phyloP scores from a whole-genome alignment of 768 basidiomycete species.

The Vishniacozyma victoriae region DNA sequence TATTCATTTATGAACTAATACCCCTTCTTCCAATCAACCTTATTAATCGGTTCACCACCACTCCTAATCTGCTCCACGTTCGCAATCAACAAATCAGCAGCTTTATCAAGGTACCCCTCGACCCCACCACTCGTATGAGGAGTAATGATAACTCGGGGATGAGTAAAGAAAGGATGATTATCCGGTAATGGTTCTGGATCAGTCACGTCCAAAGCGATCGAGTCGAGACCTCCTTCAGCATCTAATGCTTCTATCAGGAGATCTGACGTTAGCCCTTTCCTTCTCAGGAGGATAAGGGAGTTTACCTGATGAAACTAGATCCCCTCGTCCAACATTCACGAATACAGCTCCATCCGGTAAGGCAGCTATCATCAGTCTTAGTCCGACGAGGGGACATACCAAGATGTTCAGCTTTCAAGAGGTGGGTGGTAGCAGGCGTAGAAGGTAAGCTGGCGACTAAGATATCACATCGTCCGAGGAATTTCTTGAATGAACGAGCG shows the following conservation, averaged over 20 bases:
- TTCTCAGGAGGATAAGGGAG: neutral
- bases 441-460: constrained; percentile 44
- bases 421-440: constrained; percentile 28
- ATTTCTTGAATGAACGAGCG: constrained; percentile 34
- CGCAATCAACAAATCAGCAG: constrained; percentile 40
- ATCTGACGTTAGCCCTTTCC: constrained; percentile 7
- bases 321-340: constrained; percentile 48
- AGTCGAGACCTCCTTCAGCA: constrained; percentile 16
- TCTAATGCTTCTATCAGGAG: constrained; percentile 23
- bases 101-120: constrained; percentile 39
- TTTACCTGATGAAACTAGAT: constrained; percentile 43
- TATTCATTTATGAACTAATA: no score
- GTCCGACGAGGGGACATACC: constrained; percentile 26
- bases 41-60: constrained; percentile 33
- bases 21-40: constrained; percentile 39
- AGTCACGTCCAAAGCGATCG: constrained; percentile 46
- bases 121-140: constrained; percentile 46
- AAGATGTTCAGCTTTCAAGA: constrained; percentile 32
- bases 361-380: constrained; percentile 3
- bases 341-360: constrained; percentile 44
- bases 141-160: constrained; percentile 46
- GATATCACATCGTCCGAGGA: constrained; percentile 39
- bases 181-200: constrained; percentile 48
- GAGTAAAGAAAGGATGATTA: constrained; percentile 43
- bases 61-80: constrained; percentile 36